Evolutionary conservation across 805 yeast species (phyloP).

Genomic region (Pichia cabralensis): DNA sequence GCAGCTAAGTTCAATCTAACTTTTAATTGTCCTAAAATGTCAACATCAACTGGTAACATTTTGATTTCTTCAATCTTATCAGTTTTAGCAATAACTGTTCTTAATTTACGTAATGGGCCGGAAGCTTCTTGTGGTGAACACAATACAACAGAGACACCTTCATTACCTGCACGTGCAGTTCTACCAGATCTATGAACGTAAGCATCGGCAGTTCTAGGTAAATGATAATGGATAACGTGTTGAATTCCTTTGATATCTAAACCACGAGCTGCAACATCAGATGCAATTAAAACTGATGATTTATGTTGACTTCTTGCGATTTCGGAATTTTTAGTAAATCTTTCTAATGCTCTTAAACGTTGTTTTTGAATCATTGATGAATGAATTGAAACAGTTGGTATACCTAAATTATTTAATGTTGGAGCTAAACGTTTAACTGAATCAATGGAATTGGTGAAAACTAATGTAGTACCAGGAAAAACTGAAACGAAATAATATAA

Average conservation of each 20-base stretch:
- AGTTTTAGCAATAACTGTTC: constrained; percentile 38
- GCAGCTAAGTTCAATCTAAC: constrained; percentile 62
- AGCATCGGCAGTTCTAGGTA: constrained; percentile 89
- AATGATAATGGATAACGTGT: constrained; percentile 92
- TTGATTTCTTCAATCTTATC: constrained; percentile 43
- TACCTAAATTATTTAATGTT: constrained; percentile 54
- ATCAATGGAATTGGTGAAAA: constrained; percentile 92
- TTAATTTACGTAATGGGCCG: constrained; percentile 73
- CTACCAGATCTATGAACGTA: constrained; percentile 95
- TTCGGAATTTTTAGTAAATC: constrained; percentile 45
- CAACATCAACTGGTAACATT: constrained; percentile 67
- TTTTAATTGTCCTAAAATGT: constrained; percentile 58
- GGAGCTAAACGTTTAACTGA: constrained; percentile 82
- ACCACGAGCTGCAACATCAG: constrained; percentile 98
- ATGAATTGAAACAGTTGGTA: constrained; percentile 70
- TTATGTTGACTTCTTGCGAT: constrained; percentile 31
- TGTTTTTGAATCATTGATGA: constrained; percentile 94
- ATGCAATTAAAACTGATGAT: constrained; percentile 70
- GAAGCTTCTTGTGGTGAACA: constrained; percentile 91
- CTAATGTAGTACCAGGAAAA: constrained; percentile 84
- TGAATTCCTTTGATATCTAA: constrained; percentile 83
- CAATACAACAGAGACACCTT: constrained; percentile 90
- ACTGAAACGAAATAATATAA: constrained; percentile 76
- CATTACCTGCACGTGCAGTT: constrained; percentile 92
- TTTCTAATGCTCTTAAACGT: constrained; percentile 75